Percentiles rank a stretch among this genome's conserved stretches.
Evolutionary conservation across 192 early-diverging fungal genomes (phyloP).

Genomic region (Lunasporangiospora selenospora): DNA sequence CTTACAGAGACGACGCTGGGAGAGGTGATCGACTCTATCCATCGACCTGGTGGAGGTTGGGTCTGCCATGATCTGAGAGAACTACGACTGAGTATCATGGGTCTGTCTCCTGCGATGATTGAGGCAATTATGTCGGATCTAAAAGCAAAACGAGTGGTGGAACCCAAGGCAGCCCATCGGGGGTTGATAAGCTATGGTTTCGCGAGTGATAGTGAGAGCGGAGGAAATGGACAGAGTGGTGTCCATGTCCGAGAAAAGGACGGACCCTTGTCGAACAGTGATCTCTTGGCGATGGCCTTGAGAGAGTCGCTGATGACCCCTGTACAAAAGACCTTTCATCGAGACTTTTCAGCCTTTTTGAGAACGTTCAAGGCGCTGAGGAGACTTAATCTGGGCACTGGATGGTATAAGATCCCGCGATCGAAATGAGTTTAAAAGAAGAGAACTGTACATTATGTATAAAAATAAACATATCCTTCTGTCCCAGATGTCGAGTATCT

Average conservation of each 20-base stretch:
- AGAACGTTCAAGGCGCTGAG: neutral
- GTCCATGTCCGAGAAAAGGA: too few relatives aligned
- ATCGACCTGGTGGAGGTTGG: constrained; percentile 15
- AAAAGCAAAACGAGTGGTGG: neutral
- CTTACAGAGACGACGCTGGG: constrained; percentile 13
- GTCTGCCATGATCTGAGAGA: constrained; percentile 14
- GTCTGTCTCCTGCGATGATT: constrained; percentile 17
- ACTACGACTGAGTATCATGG: constrained; percentile 15
- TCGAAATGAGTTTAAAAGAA: too few relatives aligned
- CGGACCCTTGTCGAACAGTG: too few relatives aligned
- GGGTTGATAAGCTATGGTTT: too few relatives aligned
- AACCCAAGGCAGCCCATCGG: too few relatives aligned
- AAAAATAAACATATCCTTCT: too few relatives aligned
- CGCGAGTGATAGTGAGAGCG: neutral
- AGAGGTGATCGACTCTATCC: constrained; percentile 18
- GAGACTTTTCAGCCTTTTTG: constrained; percentile 5
- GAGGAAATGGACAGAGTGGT: too few relatives aligned
- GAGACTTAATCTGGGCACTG: constrained; percentile 26
- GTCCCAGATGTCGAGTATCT: too few relatives aligned
- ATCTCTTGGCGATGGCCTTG: neutral
- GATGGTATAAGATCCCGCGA: constrained; percentile 17
- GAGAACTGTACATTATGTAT: too few relatives aligned
- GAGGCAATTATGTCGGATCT: constrained; percentile 25
- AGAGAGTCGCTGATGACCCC: neutral
- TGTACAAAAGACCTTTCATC: neutral